Percentiles rank a stretch among this genome's conserved stretches.
Evolutionary conservation across 106 monocot species (phyloP).

Genomic region (Xerophyta viscosa): DNA sequence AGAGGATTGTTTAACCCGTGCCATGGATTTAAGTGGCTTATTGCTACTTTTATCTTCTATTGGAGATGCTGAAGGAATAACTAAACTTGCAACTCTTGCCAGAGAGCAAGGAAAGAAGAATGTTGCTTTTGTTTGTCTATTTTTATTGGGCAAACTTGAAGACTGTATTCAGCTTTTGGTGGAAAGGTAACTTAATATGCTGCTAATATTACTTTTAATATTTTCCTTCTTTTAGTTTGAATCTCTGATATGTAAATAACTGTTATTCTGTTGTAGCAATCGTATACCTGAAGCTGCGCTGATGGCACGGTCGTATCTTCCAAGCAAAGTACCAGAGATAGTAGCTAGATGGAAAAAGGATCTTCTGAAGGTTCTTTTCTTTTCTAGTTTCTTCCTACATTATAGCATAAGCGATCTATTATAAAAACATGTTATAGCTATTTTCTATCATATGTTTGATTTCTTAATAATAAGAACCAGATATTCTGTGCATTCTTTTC

Average conservation of each 20-base stretch:
- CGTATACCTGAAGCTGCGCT: constrained; percentile 93
- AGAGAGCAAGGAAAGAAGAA: constrained; percentile 92
- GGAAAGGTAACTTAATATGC: constrained; percentile 40
- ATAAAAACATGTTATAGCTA: too few species aligned
- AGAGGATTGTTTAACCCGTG: constrained; percentile 69
- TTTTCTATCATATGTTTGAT: too few species aligned
- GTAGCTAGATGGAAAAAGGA: constrained; percentile 80
- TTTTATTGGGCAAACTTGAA: constrained; percentile 80
- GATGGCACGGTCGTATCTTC: constrained; percentile 86
- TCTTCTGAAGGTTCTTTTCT: constrained; percentile 51
- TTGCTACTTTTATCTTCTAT: constrained; percentile 80
- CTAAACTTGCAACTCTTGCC: constrained; percentile 69
- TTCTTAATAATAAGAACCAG: too few species aligned
- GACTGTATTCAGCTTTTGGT: constrained; percentile 75
- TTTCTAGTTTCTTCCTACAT: too few species aligned
- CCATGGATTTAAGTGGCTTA: constrained; percentile 85
- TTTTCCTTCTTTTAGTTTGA: neutral
- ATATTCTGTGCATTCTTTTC: too few species aligned
- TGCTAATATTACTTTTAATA: too few species aligned
- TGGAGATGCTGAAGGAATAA: constrained; percentile 83
- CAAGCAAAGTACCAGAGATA: constrained; percentile 90
- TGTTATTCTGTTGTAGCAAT: constrained; percentile 39
- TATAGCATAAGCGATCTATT: too few species aligned
- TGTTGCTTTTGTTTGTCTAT: constrained; percentile 92
- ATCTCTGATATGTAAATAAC: too few species aligned